These are phyloP conservation scores for Fusarium phyllophilum DNA, from an alignment of 2,329 filamentous ascomycete species.

Conservation along the genomic window DNA sequence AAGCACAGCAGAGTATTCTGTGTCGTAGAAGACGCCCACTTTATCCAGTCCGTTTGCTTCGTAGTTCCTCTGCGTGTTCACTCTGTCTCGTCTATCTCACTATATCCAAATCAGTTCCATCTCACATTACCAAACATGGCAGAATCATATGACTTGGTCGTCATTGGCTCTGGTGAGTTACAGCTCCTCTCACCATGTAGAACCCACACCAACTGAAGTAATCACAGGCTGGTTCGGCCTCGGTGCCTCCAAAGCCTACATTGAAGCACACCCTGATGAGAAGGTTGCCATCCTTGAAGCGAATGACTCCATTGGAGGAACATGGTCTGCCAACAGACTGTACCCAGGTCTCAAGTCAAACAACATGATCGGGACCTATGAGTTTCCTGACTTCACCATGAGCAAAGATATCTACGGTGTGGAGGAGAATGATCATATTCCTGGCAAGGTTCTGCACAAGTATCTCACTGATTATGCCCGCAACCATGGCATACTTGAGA, in stretches of 20 bases:
- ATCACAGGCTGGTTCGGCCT: slow-evolving; percentile 51
- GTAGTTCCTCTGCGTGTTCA: not conserved
- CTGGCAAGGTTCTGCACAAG: slow-evolving; percentile 47
- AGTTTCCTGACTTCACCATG: slow-evolving; percentile 73
- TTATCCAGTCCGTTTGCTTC: not conserved
- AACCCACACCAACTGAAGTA: not conserved
- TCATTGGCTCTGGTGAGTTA: not conserved
- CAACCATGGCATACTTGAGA: slow-evolving; percentile 59
- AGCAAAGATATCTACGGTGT: slow-evolving; percentile 53
- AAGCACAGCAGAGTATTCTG: not conserved
- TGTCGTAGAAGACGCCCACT: not conserved
- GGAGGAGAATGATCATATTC: slow-evolving; percentile 48
- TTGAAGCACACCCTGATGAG: slow-evolving; percentile 58
- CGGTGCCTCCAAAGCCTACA: slow-evolving; percentile 61
- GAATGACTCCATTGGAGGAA: slow-evolving; percentile 63
- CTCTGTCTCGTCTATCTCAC: not conserved
- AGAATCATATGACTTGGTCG: not conserved
- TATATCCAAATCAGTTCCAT: not conserved
- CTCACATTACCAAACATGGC: not conserved
- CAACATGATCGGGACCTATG: slow-evolving; percentile 54
- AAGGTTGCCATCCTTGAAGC: slow-evolving; percentile 61
- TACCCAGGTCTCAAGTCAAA: slow-evolving; percentile 71
- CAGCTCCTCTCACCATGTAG: accelerated
- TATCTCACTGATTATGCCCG: slow-evolving; percentile 51
- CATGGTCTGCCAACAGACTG: slow-evolving; percentile 68